phyloP scores from a whole-genome alignment of 1,139 yeast genomes.

The Saccharomyces hybrid region DNA sequence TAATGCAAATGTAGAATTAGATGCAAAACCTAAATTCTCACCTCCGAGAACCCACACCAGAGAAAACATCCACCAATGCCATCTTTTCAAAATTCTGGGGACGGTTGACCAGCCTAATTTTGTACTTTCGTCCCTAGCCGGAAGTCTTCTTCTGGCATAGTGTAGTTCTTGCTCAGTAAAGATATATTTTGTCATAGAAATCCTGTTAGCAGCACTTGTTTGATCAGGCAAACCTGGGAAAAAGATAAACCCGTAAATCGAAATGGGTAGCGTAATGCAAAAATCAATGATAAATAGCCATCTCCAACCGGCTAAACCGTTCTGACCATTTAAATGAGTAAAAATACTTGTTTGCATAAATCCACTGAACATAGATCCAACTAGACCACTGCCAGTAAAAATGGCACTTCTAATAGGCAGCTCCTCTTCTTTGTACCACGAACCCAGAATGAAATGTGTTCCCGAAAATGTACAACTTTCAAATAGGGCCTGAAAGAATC shows the following conservation, averaged over 20 bases:
- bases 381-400: conserved; percentile 45
- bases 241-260: conserved; percentile 45
- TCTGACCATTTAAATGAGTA: conserved; percentile 39
- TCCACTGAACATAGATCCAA: conserved; percentile 50
- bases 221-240: conserved; percentile 42
- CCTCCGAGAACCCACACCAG: conserved; percentile 55
- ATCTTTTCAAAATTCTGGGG: conserved; percentile 43
- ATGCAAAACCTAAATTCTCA: conserved; percentile 47
- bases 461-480: conserved; percentile 51
- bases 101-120: conserved; percentile 39
- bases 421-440: conserved; percentile 47
- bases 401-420: conserved; percentile 44
- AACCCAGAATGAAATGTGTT: conserved; percentile 45
- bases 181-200: conserved; percentile 26
- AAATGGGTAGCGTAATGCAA: conserved; percentile 47
- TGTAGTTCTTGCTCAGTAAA: conserved; percentile 36
- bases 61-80: conserved; percentile 56
- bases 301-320: conserved; percentile 56
- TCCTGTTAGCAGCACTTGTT: conserved; percentile 7
- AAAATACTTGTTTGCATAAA: conserved; percentile 59
- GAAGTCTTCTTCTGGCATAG: conserved; percentile 37
- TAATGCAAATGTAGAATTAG: conserved; percentile 46
- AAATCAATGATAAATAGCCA: conserved; percentile 64
- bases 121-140: conserved; percentile 35
- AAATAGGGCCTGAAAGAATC: conserved; percentile 50